These are phyloP conservation scores for Bruguiera parviflora DNA, from an alignment of 345 rosid species.

Conservation along the genomic window DNA sequence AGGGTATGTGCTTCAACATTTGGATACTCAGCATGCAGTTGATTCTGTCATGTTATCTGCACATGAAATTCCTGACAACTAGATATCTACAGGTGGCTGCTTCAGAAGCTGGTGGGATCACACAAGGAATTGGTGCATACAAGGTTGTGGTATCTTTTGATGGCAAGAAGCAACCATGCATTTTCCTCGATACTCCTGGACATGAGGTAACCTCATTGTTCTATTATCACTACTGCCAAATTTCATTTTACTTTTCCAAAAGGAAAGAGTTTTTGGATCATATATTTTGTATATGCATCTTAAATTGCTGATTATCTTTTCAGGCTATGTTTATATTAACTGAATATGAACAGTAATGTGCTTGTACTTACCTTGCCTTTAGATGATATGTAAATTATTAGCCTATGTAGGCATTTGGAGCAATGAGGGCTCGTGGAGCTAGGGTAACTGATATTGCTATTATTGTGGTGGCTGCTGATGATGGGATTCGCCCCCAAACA, in stretches of 20 bases:
- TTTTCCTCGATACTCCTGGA: constrained; percentile 99
- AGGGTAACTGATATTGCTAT: constrained; percentile 93
- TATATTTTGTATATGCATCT: constrained; percentile 9
- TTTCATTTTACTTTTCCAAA: too few species aligned
- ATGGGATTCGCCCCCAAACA: constrained; percentile 98
- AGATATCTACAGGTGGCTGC: constrained; percentile 73
- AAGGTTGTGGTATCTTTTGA: constrained; percentile 75
- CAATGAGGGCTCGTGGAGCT: constrained; percentile 99
- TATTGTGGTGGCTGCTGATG: constrained; percentile 98
- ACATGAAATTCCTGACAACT: constrained; percentile 26
- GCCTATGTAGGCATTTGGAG: constrained; percentile 88
- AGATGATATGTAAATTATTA: constrained; percentile 30
- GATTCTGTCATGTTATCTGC: constrained; percentile 3
- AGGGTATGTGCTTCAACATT: constrained; percentile 48
- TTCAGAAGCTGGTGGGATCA: constrained; percentile 96
- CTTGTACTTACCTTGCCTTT: constrained; percentile 16
- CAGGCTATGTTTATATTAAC: constrained; percentile 4
- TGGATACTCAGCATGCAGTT: constrained; percentile 15
- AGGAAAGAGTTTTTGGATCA: too few species aligned
- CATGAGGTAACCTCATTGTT: constrained; percentile 64
- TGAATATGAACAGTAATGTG: constrained; percentile 12
- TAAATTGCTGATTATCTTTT: not conserved
- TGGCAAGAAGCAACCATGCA: constrained; percentile 72
- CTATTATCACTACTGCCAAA: not conserved
- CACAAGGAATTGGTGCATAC: constrained; percentile 98